Evolutionary conservation across 768 basidiomycete species (phyloP).

Genomic region (Aureoboletus auriporus): DNA sequence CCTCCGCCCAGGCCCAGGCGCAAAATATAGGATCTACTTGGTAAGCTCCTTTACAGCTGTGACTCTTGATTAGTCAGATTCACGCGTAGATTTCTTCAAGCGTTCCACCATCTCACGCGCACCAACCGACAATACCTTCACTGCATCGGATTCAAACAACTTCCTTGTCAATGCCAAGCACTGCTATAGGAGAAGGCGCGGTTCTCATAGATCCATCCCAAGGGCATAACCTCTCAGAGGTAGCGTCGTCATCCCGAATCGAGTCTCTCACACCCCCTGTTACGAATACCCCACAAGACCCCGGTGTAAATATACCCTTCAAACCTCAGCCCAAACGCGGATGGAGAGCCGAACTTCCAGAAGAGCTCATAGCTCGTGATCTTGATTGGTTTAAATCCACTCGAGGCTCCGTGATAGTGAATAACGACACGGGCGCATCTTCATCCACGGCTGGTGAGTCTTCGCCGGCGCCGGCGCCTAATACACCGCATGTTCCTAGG

Average conservation of each 20-base stretch:
- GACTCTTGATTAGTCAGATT: slow-evolving; percentile 1
- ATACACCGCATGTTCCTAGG: not conserved
- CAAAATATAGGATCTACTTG: not conserved
- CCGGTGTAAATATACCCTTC: not conserved
- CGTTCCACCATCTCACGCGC: not conserved
- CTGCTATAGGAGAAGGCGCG: not conserved
- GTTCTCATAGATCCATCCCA: not conserved
- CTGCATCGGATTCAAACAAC: not conserved
- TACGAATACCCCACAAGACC: not conserved
- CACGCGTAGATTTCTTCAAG: slow-evolving; percentile 2
- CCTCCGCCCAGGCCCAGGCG: not conserved
- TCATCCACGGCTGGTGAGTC: not conserved
- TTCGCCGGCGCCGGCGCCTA: not conserved
- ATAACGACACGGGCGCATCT: not conserved
- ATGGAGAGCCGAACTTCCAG: slow-evolving; percentile 18
- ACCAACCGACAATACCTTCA: not conserved
- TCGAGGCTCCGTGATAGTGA: not conserved
- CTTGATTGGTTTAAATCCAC: slow-evolving; percentile 27
- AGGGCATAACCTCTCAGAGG: not conserved
- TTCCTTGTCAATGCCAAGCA: not conserved
- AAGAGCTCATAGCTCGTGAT: slow-evolving; percentile 25
- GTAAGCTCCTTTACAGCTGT: slow-evolving; percentile 12
- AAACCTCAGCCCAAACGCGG: slow-evolving; percentile 28
- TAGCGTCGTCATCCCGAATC: not conserved
- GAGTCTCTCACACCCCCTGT: not conserved